Evolutionary conservation across 2,329 filamentous ascomycete genomes (phyloP), one percentile per base, ranked within the genome.

Genomic region (Beauveria australis): DNA sequence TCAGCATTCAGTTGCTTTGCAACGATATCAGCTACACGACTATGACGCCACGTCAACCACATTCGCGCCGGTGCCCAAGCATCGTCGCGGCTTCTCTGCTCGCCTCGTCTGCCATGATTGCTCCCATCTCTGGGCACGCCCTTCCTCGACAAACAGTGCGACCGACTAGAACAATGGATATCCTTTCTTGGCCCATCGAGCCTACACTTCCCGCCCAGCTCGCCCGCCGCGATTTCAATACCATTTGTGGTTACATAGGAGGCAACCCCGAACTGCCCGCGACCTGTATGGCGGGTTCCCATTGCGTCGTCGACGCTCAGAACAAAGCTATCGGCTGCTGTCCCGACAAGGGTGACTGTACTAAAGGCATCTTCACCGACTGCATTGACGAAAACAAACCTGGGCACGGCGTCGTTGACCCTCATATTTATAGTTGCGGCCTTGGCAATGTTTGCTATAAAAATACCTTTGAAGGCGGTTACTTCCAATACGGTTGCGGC

Each of bases 401-500:
- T 4, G 72, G 77, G 1, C 79, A 82, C 66, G 79, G 76, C 3
- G 79, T 76, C 60, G 72, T 78, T 59, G 78, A 86, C 64, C 82
- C 82, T 0, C 84, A 84, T 62, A 73, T 85, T 37, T 85, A 74
- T 66, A 83, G 81, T 10, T 86, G 83, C 68, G 64, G 68, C n/a
- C 79, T 76, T 5, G 70, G 72, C 53, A 66, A 80, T 51, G 76
- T 82, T 18, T 85, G 83, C 67, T 86, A 82, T 70, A 76, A 70
- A 64, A 85, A 86, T 65, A 66, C 72, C 9, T 86, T 79, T 62
- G 79, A 78, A 0, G 82, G 81, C 14, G 82, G 81, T 2, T 82
- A 75, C 66, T 81, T 72, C 55, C 83, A 85, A 69, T 85, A 75
- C 57, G 83, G 83, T 1, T 86, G 83, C 64, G 83, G 81, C 19